Evolutionary conservation across 495 filamentous ascomycete genomes (phyloP).

Genomic region (Xylaria sp.): DNA sequence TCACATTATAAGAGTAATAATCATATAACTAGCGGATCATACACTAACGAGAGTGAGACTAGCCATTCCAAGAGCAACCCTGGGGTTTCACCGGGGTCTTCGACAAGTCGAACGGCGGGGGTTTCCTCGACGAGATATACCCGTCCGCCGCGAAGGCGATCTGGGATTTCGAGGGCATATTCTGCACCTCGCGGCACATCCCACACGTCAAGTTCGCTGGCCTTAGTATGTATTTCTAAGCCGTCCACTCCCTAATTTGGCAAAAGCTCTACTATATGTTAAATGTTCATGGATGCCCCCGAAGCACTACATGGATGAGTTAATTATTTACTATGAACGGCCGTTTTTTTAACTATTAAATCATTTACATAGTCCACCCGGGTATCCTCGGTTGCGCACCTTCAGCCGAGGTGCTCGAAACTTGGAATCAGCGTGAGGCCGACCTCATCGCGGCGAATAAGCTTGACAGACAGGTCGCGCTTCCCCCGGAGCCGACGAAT

Average conservation of each 20-base stretch:
- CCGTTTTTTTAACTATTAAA: neutral
- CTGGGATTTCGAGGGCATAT: conserved; percentile 98
- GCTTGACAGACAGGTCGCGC: conserved; percentile 77
- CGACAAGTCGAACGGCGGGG: conserved; percentile 82
- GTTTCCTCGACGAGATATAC: conserved; percentile 90
- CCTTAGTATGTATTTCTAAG: conserved; percentile 54
- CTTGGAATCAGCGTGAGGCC: conserved; percentile 83
- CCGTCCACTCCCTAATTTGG: too few species aligned
- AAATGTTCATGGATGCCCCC: neutral
- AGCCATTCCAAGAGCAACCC: conserved; percentile 79
- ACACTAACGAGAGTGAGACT: neutral
- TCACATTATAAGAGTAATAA: neutral
- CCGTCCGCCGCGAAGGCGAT: conserved; percentile 92
- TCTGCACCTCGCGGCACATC: conserved; percentile 89
- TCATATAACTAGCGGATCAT: neutral
- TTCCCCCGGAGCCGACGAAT: conserved; percentile 74
- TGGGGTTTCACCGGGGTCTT: conserved; percentile 96
- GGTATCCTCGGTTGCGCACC: conserved; percentile 94
- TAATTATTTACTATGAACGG: too few species aligned
- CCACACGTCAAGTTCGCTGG: conserved; percentile 87
- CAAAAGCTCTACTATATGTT: neutral
- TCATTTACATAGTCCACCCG: conserved; percentile 67
- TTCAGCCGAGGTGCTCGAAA: conserved; percentile 66
- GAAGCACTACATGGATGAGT: neutral
- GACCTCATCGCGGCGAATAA: conserved; percentile 75